Percentiles rank a stretch among this genome's conserved stretches.
Conservation (phyloP, 2,329 filamentous ascomycete genomes). For the Seiridium cupressi region DNA sequence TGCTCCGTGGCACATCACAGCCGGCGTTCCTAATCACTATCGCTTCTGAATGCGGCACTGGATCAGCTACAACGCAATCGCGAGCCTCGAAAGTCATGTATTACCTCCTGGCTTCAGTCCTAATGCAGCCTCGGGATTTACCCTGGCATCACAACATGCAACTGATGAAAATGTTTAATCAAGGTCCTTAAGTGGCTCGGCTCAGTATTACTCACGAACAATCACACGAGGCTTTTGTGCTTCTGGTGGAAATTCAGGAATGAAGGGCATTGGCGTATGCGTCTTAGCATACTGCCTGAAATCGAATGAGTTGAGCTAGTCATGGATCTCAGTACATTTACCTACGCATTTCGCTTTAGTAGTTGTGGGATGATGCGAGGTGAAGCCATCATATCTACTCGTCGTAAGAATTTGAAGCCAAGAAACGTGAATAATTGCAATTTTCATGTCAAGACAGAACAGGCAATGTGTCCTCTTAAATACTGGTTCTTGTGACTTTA, state of each 20-base stretch:
- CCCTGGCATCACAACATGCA: neutral
- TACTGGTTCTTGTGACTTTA: too few species aligned
- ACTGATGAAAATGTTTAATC: neutral
- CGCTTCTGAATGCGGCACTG: conserved; percentile 10
- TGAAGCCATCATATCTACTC: neutral
- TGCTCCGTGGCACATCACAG: conserved; percentile 17
- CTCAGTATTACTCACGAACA: too few species aligned
- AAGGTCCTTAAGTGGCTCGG: neutral
- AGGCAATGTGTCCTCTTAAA: too few species aligned
- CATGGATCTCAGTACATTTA: neutral
- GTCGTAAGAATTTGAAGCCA: neutral
- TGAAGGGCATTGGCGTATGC: neutral
- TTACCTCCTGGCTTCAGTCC: neutral
- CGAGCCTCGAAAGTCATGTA: neutral
- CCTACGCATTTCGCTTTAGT: neutral
- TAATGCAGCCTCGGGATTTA: neutral
- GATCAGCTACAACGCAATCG: neutral
- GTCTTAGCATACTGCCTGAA: neutral
- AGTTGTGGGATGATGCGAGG: neutral
- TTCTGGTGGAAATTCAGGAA: neutral
- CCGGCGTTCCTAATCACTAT: conserved; percentile 19
- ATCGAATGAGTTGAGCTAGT: neutral
- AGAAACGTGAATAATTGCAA: neutral
- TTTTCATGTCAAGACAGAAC: too few species aligned
- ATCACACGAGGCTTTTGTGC: neutral